A percentile compares a stretch with the other conserved stretches of the same genome.
Evolutionary conservation across 1,284 basidiomycete genomes (phyloP).

Genomic region (Malassezia sp.): DNA sequence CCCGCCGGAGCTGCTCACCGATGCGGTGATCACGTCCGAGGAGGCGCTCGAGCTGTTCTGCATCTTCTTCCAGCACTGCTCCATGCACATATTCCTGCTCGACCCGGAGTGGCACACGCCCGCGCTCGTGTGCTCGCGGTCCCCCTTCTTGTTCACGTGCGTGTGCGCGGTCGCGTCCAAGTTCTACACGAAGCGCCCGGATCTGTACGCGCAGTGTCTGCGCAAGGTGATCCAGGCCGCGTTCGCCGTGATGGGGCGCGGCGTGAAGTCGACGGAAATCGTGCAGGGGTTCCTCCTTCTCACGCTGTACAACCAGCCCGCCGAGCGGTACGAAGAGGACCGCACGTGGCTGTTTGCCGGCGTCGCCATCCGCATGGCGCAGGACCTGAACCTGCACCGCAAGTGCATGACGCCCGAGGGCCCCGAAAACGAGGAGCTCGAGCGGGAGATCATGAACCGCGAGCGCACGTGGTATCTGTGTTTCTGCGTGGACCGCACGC

Average conservation of each 20-base stretch:
- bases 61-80: constrained; percentile 59
- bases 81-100: constrained; percentile 32
- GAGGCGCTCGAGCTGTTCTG: constrained; percentile 80
- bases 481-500: constrained; percentile 70
- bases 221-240: constrained; percentile 81
- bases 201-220: constrained; percentile 68
- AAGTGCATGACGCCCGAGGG: constrained; percentile 56
- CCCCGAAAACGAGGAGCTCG: constrained; percentile 51
- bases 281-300: constrained; percentile 48
- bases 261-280: constrained; percentile 83
- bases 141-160: constrained; percentile 43
- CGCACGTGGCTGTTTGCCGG: constrained; percentile 64
- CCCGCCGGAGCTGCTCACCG: constrained; percentile 69
- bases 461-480: constrained; percentile 89
- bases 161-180: constrained; percentile 86
- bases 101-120: constrained; percentile 47
- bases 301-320: constrained; percentile 47
- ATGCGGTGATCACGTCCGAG: constrained; percentile 63
- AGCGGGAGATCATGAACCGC: constrained; percentile 79
- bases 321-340: constrained; percentile 72
- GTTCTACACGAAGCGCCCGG: constrained; percentile 71
- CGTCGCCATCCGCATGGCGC: constrained; percentile 67
- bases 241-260: constrained; percentile 54
- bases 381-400: constrained; percentile 85
- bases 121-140: constrained; percentile 40